phyloP scores from a whole-genome alignment of 2,329 filamentous ascomycete species.

The Calonectria leucothoes region DNA sequence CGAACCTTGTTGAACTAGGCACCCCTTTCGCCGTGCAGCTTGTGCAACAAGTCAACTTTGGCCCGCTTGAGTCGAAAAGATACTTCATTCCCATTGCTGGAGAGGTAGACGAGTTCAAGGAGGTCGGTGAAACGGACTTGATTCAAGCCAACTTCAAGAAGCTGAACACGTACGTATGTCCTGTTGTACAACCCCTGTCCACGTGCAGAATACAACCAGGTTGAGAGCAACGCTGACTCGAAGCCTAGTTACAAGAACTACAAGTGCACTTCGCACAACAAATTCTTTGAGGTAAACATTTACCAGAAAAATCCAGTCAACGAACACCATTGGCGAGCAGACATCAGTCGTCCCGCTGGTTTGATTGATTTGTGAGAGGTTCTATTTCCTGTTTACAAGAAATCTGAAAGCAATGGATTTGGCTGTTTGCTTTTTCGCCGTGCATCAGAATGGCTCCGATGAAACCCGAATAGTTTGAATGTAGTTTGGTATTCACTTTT shows the following conservation, averaged over 20 bases:
- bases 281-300: slow-evolving; percentile 29
- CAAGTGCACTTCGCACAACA: slow-evolving; percentile 14
- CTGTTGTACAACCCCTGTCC: neutral
- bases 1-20: neutral
- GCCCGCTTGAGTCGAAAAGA: slow-evolving; percentile 18
- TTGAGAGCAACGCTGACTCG: no score
- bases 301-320: slow-evolving; percentile 26
- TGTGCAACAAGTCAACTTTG: slow-evolving; percentile 26
- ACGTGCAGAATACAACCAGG: neutral
- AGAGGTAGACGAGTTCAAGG: neutral
- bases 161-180: slow-evolving; percentile 16
- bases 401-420: no score
- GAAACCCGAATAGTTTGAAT: no score
- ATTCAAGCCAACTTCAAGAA: slow-evolving; percentile 24
- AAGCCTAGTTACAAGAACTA: slow-evolving; percentile 26
- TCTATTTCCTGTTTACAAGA: neutral
- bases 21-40: slow-evolving; percentile 19
- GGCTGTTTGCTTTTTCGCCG: no score
- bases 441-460: no score
- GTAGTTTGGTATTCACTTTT: no score
- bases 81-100: slow-evolving; percentile 16
- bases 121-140: slow-evolving; percentile 6
- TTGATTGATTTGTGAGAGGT: slow-evolving; percentile 14
- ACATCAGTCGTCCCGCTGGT: slow-evolving; percentile 16
- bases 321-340: slow-evolving; percentile 24